Percentiles rank a stretch among this genome's conserved stretches.
These are phyloP conservation scores for Phytophthora idaei DNA, from an alignment of 352 stramenopile species.

Conservation along the genomic window DNA sequence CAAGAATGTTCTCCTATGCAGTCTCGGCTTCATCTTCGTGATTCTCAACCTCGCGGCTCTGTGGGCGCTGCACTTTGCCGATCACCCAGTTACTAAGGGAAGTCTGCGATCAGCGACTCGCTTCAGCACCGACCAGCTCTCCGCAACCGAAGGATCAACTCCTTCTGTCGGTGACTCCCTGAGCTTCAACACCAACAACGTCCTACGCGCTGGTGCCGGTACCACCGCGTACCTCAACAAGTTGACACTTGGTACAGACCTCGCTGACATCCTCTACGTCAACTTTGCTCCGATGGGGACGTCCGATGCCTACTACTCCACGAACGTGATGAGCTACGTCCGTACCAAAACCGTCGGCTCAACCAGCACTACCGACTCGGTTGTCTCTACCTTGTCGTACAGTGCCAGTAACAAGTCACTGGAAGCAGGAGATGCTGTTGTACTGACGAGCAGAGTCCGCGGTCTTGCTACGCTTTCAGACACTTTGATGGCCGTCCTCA, in stretches of 20 bases:
- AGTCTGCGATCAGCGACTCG: conserved; percentile 38
- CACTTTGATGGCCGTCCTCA: conserved; percentile 48
- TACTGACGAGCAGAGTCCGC: conserved; percentile 41
- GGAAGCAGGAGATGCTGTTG: conserved; percentile 14
- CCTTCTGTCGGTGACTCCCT: conserved; percentile 41
- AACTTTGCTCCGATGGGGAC: conserved; percentile 57
- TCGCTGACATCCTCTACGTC: conserved; percentile 41
- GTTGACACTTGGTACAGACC: conserved; percentile 23
- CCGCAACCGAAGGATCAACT: conserved; percentile 16
- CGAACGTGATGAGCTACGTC: conserved; percentile 61
- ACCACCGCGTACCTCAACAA: conserved; percentile 70
- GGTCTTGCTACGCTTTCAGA: conserved; percentile 67
- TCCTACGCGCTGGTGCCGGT: conserved; percentile 59
- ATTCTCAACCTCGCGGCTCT: conserved; percentile 63
- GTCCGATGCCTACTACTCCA: conserved; percentile 32
- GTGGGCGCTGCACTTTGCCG: conserved; percentile 70
- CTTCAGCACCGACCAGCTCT: conserved; percentile 46
- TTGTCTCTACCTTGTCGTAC: conserved; percentile 57
- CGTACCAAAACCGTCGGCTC: conserved; percentile 18
- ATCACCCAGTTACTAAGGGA: conserved; percentile 35
- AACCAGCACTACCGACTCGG: conserved; percentile 36
- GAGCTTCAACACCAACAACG: conserved; percentile 40
- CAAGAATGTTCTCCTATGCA: conserved; percentile 30
- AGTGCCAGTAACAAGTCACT: conserved; percentile 40
- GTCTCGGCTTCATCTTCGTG: conserved; percentile 58